A percentile compares a stretch with the other conserved stretches of the same genome.
Conservation (phyloP, 2,329 filamentous ascomycete genomes). For the Byssoonygena ceratinophila region DNA sequence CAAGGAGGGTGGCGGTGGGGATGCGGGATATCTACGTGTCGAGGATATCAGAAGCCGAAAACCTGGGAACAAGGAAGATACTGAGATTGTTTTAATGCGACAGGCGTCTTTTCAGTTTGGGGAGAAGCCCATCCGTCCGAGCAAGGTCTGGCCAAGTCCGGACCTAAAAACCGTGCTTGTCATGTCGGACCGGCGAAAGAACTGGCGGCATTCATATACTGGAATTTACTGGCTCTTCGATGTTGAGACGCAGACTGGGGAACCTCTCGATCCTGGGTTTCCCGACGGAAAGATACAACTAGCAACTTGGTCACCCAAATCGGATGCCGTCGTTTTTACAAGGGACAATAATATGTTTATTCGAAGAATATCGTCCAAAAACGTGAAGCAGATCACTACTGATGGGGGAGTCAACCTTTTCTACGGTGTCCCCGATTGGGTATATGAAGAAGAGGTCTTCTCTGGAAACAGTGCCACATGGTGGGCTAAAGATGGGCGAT, state of each 20-base stretch:
- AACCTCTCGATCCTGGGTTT: slow-evolving; percentile 64
- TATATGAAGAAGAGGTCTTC: slow-evolving; percentile 84
- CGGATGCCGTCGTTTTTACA: slow-evolving; percentile 81
- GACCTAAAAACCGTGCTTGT: slow-evolving; percentile 79
- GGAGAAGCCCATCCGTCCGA: slow-evolving; percentile 46
- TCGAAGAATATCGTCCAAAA: slow-evolving; percentile 52
- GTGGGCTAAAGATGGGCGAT: slow-evolving; percentile 88
- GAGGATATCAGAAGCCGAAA: slow-evolving; percentile 64
- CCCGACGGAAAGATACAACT: slow-evolving; percentile 62
- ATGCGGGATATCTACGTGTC: slow-evolving; percentile 60
- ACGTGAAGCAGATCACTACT: slow-evolving; percentile 62
- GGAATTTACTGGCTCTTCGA: slow-evolving; percentile 88
- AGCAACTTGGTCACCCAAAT: slow-evolving; percentile 78
- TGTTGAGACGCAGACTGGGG: slow-evolving; percentile 63
- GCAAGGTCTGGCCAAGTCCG: slow-evolving; percentile 61
- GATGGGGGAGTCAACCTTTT: slow-evolving; percentile 85
- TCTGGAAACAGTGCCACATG: slow-evolving; percentile 71
- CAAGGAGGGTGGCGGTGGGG: slow-evolving; percentile 48
- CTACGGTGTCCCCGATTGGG: slow-evolving; percentile 96
- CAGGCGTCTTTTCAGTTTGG: slow-evolving; percentile 51
- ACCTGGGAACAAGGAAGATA: slow-evolving; percentile 22
- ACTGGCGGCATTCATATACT: slow-evolving; percentile 84
- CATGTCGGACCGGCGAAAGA: slow-evolving; percentile 58
- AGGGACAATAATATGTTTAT: slow-evolving; percentile 83
- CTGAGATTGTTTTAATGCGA: slow-evolving; percentile 61